Percentiles rank a stretch among this genome's conserved stretches.
Conservation (phyloP, 768 basidiomycete genomes). For the Ramaria sp. region DNA sequence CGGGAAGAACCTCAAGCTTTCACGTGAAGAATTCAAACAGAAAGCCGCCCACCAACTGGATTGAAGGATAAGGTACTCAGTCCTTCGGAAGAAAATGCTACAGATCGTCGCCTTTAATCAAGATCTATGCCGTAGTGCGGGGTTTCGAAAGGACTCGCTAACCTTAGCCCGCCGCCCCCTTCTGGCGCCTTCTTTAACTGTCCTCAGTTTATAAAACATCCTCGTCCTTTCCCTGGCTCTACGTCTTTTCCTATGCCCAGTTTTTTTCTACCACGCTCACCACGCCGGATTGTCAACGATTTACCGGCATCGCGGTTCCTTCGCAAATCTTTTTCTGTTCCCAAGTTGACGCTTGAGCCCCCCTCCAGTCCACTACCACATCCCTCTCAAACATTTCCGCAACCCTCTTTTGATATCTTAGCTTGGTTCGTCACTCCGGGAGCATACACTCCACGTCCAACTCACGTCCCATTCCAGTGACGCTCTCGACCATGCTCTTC, state of each 20-base stretch:
- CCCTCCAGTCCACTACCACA: constrained; percentile 22
- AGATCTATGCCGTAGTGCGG: too few species aligned
- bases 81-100: too few species aligned
- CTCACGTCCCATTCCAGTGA: constrained; percentile 10
- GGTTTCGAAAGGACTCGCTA: too few species aligned
- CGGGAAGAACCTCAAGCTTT: too few species aligned
- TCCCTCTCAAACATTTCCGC: constrained; percentile 43
- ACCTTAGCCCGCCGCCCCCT: too few species aligned
- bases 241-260: background rate
- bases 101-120: too few species aligned
- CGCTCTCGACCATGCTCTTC: constrained; percentile 21
- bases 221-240: background rate
- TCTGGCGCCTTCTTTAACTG: too few species aligned
- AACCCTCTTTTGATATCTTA: constrained; percentile 28
- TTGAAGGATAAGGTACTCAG: too few species aligned
- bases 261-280: background rate
- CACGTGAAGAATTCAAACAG: too few species aligned
- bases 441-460: constrained; percentile 1
- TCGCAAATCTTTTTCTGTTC: background rate
- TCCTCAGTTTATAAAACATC: too few species aligned
- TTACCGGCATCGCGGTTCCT: constrained; percentile 4
- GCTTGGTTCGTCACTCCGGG: constrained; percentile 45
- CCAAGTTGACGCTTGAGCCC: background rate
- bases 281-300: background rate
- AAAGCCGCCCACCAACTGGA: too few species aligned